Conservation (phyloP, 768 basidiomycete species). For the Peribolospora kevripleyi region DNA sequence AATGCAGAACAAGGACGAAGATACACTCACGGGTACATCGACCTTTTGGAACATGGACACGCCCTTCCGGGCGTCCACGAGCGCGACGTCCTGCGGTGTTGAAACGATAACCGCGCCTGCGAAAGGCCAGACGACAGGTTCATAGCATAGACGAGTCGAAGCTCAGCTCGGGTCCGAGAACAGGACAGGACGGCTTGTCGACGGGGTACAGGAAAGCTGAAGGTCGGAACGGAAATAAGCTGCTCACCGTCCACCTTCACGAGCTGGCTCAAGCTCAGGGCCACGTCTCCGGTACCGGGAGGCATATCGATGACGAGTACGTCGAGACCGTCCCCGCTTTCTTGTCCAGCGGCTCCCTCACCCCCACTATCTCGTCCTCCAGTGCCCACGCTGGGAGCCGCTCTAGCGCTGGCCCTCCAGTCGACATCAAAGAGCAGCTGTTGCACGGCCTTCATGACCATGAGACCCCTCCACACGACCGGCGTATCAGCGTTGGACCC, state of each 20-base stretch:
- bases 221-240: too few relatives aligned
- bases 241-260: constrained; percentile 53
- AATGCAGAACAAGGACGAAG: neutral
- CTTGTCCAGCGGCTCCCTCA: too few relatives aligned
- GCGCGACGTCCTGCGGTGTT: constrained; percentile 81
- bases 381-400: neutral
- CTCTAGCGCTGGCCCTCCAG: constrained; percentile 30
- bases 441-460: constrained; percentile 96
- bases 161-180: too few relatives aligned
- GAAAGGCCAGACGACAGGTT: neutral
- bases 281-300: constrained; percentile 90
- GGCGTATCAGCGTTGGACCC: constrained; percentile 42
- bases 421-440: constrained; percentile 90
- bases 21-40: constrained; percentile 44
- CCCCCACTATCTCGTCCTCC: constrained; percentile 6
- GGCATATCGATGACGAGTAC: constrained; percentile 85
- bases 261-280: constrained; percentile 68
- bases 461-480: constrained; percentile 84
- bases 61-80: constrained; percentile 76
- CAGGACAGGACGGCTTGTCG: too few relatives aligned
- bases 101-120: constrained; percentile 79
- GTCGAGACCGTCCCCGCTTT: constrained; percentile 31
- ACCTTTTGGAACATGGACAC: constrained; percentile 80
- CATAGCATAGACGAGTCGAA: too few relatives aligned
- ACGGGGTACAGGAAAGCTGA: too few relatives aligned